Evolutionary conservation across 768 basidiomycete species (phyloP).

Genomic region (Rickenella mellea): DNA sequence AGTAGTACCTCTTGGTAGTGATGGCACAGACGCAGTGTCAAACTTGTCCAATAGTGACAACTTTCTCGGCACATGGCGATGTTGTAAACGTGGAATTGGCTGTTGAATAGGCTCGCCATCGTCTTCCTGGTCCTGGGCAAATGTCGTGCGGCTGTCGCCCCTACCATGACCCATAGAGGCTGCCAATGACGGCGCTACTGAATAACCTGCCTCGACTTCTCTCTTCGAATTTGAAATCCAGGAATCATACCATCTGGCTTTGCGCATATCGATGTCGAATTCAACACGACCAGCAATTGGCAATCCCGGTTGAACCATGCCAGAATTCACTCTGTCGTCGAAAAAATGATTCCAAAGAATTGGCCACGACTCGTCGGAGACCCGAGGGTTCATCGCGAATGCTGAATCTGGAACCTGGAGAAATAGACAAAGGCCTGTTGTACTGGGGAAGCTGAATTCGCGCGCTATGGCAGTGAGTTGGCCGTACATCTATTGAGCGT

Average conservation of each 20-base stretch:
- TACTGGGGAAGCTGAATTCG: constrained; percentile 77
- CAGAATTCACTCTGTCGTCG: no score
- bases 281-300: constrained; percentile 75
- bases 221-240: constrained; percentile 49
- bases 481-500: constrained; percentile 48
- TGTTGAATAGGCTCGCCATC: constrained; percentile 19
- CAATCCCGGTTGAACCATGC: constrained; percentile 24
- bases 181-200: constrained; percentile 26
- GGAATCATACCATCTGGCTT: constrained; percentile 70
- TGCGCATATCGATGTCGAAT: constrained; percentile 73
- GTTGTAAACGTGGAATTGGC: constrained; percentile 18
- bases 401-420: constrained; percentile 54
- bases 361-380: constrained; percentile 74
- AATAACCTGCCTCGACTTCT: constrained; percentile 32
- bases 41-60: constrained; percentile 62
- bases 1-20: constrained; percentile 18
- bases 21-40: constrained; percentile 34
- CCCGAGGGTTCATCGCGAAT: constrained; percentile 50
- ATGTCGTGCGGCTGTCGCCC: constrained; percentile 43
- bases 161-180: constrained; percentile 42
- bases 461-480: constrained; percentile 73
- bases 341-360: constrained; percentile 58
- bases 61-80: constrained; percentile 56
- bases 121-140: constrained; percentile 31
- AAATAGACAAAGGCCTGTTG: constrained; percentile 70